Evolutionary conservation across 2,329 filamentous ascomycete genomes (phyloP).

Genomic region (Xylariaceae sp.): DNA sequence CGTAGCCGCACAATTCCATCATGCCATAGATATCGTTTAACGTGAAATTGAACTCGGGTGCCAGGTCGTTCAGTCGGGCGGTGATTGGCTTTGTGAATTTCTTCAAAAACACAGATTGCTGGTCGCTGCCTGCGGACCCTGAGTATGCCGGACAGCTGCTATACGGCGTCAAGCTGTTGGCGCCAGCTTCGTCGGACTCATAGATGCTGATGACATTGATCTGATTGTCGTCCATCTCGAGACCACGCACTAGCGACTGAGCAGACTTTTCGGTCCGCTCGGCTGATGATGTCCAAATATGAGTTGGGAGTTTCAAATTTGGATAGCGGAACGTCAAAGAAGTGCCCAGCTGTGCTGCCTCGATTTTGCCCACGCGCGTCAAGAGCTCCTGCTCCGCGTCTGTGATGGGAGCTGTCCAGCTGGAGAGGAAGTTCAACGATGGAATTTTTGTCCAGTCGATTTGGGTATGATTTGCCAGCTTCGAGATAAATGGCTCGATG

Average conservation of each 20-base stretch:
- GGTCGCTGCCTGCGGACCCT: slow-evolving; percentile 51
- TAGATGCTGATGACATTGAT: slow-evolving; percentile 53
- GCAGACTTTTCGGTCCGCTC: slow-evolving; percentile 58
- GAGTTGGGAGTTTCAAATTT: slow-evolving; percentile 46
- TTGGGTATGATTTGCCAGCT: slow-evolving; percentile 52
- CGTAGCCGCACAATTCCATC: slow-evolving; percentile 64
- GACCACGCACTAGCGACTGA: slow-evolving; percentile 53
- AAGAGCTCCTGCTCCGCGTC: slow-evolving; percentile 55
- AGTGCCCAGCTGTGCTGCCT: slow-evolving; percentile 56
- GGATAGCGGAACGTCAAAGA: slow-evolving; percentile 57
- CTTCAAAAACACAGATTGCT: slow-evolving; percentile 47
- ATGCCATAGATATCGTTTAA: slow-evolving; percentile 59
- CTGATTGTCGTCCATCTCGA: slow-evolving; percentile 48
- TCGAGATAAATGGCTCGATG: slow-evolving; percentile 53
- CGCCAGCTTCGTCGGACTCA: slow-evolving; percentile 54
- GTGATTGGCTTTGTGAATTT: slow-evolving; percentile 58
- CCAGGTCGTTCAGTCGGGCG: slow-evolving; percentile 50
- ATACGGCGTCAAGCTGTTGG: slow-evolving; percentile 60
- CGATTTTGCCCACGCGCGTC: slow-evolving; percentile 57
- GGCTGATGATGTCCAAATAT: slow-evolving; percentile 60
- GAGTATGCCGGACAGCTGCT: slow-evolving; percentile 62
- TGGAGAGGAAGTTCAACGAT: slow-evolving; percentile 51
- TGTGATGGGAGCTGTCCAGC: slow-evolving; percentile 55
- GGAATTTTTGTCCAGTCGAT: slow-evolving; percentile 56
- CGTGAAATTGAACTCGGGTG: slow-evolving; percentile 60